Base-by-base conservation (phyloP, 2,329 filamentous ascomycete species). In the Akanthomyces uredinophilus region DNA sequence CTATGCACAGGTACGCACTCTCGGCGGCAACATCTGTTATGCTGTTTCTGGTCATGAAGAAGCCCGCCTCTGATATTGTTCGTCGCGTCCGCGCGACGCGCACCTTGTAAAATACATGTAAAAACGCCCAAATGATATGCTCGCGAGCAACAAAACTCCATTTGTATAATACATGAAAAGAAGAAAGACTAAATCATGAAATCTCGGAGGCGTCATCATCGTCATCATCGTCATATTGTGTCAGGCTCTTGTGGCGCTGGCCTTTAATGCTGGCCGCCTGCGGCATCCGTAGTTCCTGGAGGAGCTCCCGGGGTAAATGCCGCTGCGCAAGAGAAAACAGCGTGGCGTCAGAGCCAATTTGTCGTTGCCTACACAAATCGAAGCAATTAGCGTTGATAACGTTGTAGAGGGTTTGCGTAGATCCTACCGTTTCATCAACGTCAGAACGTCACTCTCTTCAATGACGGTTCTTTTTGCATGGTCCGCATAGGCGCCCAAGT, bases 11-110 rank as follows among this genome's bases (percentile, higher is more conserved):
- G 92, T 97, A 96, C 72, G 91, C 90, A 65, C 83, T 96, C 66
- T 89, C 87, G 62, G 75, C 89, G 46, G 93, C 93, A 62, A 99
- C 95, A 44, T 87, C 91, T 14, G 85, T 99, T 71, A 99, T 99
- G 95, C 81, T 99, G 71, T 96, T 89, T 84, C 93, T 98, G 90
- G 87, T 99, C 43, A 79, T 96, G 64, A 92, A 90, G 75, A 96
- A 94, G 76, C 92, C 92, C 16, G 82, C 91, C 11, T 86, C 88
- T 29, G 87, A 91, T 68, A 80, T 90, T 53, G 77, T 88, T 59
- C 86, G 88, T 65, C 86, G 91, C 65, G 86, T 96, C 63, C 86
- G 90, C 62, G 86, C 91, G 74, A 55, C 59, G 24, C 59, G 59
- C 43, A 61, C 59, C 35, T 24, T 61, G 59, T 61, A 61, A 29